Evolutionary conservation across 1,284 basidiomycete species (phyloP), one percentile per base, ranked within the genome.

Genomic region (Papiliotrema terrestris): DNA sequence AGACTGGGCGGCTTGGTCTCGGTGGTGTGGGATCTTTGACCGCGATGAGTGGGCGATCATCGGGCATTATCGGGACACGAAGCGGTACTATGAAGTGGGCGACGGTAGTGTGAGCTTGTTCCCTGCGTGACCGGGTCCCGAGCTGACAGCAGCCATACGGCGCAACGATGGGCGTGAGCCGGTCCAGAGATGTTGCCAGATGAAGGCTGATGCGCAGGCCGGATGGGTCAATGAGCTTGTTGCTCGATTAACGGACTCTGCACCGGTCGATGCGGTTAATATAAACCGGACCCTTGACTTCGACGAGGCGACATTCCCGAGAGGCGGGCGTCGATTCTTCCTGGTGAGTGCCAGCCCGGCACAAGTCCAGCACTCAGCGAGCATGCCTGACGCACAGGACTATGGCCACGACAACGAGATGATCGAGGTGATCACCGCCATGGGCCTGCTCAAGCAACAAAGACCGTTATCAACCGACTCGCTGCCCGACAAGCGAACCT

Each of bases 191-290:
- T 39, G n/a, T 19, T 32, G 26, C 5, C 29, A 32, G 41, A 19
- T 25, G n/a, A 39, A 8, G 11, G 46, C 45, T 54, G 37, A 52
- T 14, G 2, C 1, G 35, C 47, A 66, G 59, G 86, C 90, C 6
- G 89, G 89, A 3, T 92, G 86, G 68, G 78, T 89, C 63, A 91
- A 91, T 70, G 90, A 92, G 72, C 83, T 93, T 37, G 76, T 92
- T 19, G 87, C 89, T 0, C 83, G 90, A n/a, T 80, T 92, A 29
- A 87, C 84, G 0, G 79, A 80, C 14, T 70, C 74, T 15, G 80
- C 82, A 0, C 84, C 88, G 6, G 69, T 68, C 26, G 89, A 91
- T 73, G 67, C 79, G 52, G 91, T 89, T 0, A 86, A 87, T 63
- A 88, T 86, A 4, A 92, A 92, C 73, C 73, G 75, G n/a, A 93